Evolutionary conservation across 1,139 yeast species (phyloP), one percentile per base, ranked within the genome.

Genomic region (Nadsonia starkeyi-henricii): DNA sequence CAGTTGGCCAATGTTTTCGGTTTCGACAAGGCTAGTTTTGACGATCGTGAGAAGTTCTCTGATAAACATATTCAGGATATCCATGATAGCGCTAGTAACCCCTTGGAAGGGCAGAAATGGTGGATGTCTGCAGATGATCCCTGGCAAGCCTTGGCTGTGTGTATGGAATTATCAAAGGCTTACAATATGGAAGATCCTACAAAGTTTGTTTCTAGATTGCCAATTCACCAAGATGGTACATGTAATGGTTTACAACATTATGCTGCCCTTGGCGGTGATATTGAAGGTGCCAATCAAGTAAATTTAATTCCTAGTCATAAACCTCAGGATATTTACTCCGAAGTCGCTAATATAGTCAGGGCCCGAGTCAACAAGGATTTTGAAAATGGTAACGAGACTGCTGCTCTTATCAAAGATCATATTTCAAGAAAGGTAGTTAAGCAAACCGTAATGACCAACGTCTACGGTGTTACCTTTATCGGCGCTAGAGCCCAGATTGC

Each of bases 401-500:
- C 91, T 0, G 53, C 62, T 13, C 65, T 70, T 49, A 67, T 81
- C 26, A 70, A 74, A 52, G 85, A 81, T 48, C 75, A 78, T 55
- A 76, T 91, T 53, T 75, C 81, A 21, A 76, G 99, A 59, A 89
- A 89, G 63, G 82, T 91, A 45, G 95, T 91, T 46, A 91, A 91
- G 63, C 97, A 91, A 65, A 86, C 98, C 0, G 98, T 91, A 30
- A 91, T 91, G 99, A 91, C 99, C 1, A 89, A 88, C 59, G 99
- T 91, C 43, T 91, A 93, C 62, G 99, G 99, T 57, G 99, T 91
- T 13, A 91, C 99, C 0, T 86, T 77, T 62, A 77, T 86, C 53
- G 99, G 99, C 19, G 98, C 97, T 0, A 77, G 86, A 26, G 81
- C 80, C 3, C 99, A 91, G 68, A 86, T 91, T 58, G 60, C 65